Percentiles rank a stretch among this genome's conserved stretches.
These are phyloP conservation scores for Thalassiosira hispida DNA, from an alignment of 352 stramenopile genomes.

Conservation along the genomic window DNA sequence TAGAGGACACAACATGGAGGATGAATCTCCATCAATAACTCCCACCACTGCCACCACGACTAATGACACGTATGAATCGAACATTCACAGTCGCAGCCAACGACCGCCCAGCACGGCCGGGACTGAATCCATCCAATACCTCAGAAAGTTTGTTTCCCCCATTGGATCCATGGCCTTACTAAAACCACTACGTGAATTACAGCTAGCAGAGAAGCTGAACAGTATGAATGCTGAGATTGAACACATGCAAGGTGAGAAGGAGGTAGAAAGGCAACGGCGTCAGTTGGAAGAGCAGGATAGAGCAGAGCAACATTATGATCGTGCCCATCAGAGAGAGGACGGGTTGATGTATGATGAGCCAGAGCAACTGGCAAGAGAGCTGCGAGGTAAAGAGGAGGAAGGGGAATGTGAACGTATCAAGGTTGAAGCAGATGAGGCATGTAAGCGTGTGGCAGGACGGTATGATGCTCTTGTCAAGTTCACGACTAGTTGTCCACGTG, in stretches of 20 bases:
- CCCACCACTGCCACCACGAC: neutral
- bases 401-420: constrained; percentile 55
- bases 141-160: constrained; percentile 17
- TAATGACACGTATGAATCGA: neutral
- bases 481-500: constrained; percentile 37
- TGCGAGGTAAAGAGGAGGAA: constrained; percentile 28
- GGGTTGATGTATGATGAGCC: neutral
- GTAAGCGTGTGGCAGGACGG: constrained; percentile 28
- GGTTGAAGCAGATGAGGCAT: constrained; percentile 56
- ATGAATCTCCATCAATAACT: neutral
- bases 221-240: constrained; percentile 49
- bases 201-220: constrained; percentile 54
- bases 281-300: constrained; percentile 47
- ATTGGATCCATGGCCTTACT: constrained; percentile 18
- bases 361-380: constrained; percentile 2
- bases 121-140: constrained; percentile 43
- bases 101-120: constrained; percentile 7
- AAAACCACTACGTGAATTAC: constrained; percentile 31
- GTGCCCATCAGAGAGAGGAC: neutral
- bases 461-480: constrained; percentile 65
- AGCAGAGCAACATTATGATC: neutral
- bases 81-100: neutral
- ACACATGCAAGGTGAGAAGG: constrained; percentile 14
- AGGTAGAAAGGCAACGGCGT: constrained; percentile 2
- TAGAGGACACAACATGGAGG: too few relatives aligned